Percentiles rank a stretch among this genome's conserved stretches.
phyloP scores from a whole-genome alignment of 1,284 basidiomycete genomes.

The Fomes fomentarius region DNA sequence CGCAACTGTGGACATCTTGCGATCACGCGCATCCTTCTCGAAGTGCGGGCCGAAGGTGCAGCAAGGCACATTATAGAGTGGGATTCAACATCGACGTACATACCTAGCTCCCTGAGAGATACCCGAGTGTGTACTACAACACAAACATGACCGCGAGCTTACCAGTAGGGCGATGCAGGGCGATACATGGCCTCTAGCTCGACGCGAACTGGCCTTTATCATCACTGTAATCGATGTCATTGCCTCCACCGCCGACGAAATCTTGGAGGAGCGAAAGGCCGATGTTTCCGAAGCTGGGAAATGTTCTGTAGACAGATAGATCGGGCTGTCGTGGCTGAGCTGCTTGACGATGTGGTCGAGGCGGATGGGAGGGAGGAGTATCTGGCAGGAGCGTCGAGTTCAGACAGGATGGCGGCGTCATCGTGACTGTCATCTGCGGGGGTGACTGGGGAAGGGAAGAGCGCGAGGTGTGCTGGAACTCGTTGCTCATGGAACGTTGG shows the following conservation, averaged over 20 bases:
- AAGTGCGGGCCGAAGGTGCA: too few species aligned
- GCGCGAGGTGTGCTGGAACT: slow-evolving; percentile 26
- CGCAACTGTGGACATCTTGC: too few species aligned
- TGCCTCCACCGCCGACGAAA: slow-evolving; percentile 39
- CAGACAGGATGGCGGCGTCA: slow-evolving; percentile 16
- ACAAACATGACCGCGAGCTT: too few species aligned
- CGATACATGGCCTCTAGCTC: too few species aligned
- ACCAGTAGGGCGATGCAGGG: too few species aligned
- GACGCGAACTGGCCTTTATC: slow-evolving; percentile 1
- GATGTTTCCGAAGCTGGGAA: slow-evolving; percentile 48
- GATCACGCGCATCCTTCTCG: too few species aligned
- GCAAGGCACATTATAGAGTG: too few species aligned
- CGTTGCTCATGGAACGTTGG: slow-evolving; percentile 25
- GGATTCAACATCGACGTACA: too few species aligned
- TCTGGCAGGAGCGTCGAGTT: neutral
- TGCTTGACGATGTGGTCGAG: slow-evolving; percentile 19
- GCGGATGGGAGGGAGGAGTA: slow-evolving; percentile 5
- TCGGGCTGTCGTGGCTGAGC: slow-evolving; percentile 16
- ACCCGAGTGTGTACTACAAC: too few species aligned
- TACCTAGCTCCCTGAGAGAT: too few species aligned
- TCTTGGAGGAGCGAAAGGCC: slow-evolving; percentile 69
- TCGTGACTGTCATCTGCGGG: slow-evolving; percentile 25
- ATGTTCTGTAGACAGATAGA: too few species aligned
- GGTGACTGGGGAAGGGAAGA: slow-evolving; percentile 27
- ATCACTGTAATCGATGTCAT: slow-evolving; percentile 28